Percentiles rank a stretch among this genome's conserved stretches.
Conservation (phyloP, 179 eudicot genomes). For the Corrigiola litoralis region DNA sequence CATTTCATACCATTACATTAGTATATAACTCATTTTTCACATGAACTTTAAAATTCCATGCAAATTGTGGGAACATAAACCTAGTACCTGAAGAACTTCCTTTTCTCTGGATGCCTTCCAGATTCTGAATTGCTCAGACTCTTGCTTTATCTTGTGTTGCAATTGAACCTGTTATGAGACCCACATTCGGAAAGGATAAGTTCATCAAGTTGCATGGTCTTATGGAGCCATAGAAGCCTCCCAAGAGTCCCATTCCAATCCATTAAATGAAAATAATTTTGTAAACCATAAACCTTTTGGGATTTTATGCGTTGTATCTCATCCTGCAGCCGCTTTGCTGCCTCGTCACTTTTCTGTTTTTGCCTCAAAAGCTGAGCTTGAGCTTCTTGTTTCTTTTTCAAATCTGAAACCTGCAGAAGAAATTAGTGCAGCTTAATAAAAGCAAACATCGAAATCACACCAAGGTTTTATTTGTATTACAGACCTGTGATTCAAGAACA, state of each 20-base stretch:
- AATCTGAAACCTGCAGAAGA: slow-evolving; percentile 60
- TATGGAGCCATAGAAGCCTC: neutral
- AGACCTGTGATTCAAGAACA: slow-evolving; percentile 80
- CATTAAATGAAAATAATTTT: neutral
- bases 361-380: slow-evolving; percentile 90
- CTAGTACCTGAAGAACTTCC: slow-evolving; percentile 91
- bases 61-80: neutral
- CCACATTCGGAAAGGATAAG: neutral
- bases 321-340: slow-evolving; percentile 87
- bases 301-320: slow-evolving; percentile 94
- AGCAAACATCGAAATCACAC: neutral
- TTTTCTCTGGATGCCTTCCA: slow-evolving; percentile 98
- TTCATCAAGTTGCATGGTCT: neutral
- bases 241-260: neutral
- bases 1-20: neutral
- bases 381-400: slow-evolving; percentile 96
- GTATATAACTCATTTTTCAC: neutral
- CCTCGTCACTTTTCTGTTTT: slow-evolving; percentile 95
- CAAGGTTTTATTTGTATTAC: slow-evolving; percentile 7
- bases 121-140: slow-evolving; percentile 89
- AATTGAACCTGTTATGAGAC: slow-evolving; percentile 65
- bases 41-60: neutral
- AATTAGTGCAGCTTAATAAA: neutral
- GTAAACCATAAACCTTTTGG: slow-evolving; percentile 58
- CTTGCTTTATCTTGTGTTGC: slow-evolving; percentile 95